Base-by-base conservation (phyloP, 192 early-diverging fungal genomes). In the Irineochytrium annulatum region DNA sequence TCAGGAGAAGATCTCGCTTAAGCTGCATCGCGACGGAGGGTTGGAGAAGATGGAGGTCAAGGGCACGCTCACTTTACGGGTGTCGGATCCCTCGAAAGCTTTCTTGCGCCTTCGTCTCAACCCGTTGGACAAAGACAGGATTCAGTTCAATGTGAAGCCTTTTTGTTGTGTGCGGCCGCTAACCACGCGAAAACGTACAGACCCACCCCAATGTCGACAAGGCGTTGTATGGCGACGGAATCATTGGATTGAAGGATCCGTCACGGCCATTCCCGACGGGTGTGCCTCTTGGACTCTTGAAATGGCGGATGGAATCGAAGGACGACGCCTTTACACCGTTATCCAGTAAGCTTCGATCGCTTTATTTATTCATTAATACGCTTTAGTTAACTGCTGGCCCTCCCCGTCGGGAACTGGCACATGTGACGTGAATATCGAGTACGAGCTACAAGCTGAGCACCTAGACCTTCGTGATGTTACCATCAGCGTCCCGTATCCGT, bases 141-240 rank as follows among this genome's bases (percentile, higher is more conserved):
- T 92, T 37, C 93, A 96, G 59, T 89, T 95, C 67, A 92, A 96
- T 69, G 86, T 87, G 48, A 19, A 30, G n/a, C 26, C 28, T 14
- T 43, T 24, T 29, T 26, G 3, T n/a, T 31, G 27, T 17, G 27
- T 27, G 17, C 51, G 3, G 5, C 2, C 43, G 43, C 46, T 69
- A n/a, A n/a, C n/a, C n/a, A n/a, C n/a, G n/a, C n/a, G n/a, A n/a
- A n/a, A n/a, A 4, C 0, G 61, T 53, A 34, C 55, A 87, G 88
- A 99, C 96, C 11, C 96, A 99, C 67, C 96, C 96, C 20, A 91
- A 99, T 63, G 89, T 99, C 11, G 95, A 99, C 79, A 99, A 95
- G 72, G 78, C 72, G 28, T 72, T 87, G 28, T 99, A 91, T 77
- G 81, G 82, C 31, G 78, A 60, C 41, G 80, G 86, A 49, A 70